Evolutionary conservation across 306 rosid species (phyloP), one percentile per base, ranked within the genome.

Genomic region (Datisca glomerata): DNA sequence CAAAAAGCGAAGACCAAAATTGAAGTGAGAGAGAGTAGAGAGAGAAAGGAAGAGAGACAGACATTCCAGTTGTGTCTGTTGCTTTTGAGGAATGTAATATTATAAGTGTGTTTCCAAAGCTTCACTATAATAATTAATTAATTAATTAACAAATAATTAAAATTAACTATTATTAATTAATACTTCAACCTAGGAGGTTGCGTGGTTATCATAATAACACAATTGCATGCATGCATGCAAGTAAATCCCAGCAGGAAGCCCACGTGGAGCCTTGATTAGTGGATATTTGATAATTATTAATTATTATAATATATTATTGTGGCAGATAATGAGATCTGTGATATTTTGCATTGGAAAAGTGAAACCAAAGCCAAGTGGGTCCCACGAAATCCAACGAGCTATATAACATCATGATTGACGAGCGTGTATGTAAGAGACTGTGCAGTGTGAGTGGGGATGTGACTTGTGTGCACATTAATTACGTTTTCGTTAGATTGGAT

Each of bases 21-120:
- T n/a, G n/a, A n/a, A 11, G 12, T 12, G 8, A 21, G 36, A 49
- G 33, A 41, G 6, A 27, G 14, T 45, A 58, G 22, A 25, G 41
- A 60, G 49, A 36, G 36, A 63, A 60, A 53, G 23, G 54, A 44
- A 52, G 71, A 72, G 62, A 63, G 86, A 77, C 86, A 79, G 69
- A 89, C 94, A 87, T 83, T 83, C 91, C 86, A 77, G 95, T 72
- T 83, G 93, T 74, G 63, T 69, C 73, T 80, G 93, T 62, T 83
- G 80, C 97, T 89, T 89, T 89, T 83, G 97, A 83, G 95, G 89
- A 67, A 65, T 48, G 69, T 44, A 53, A 49, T 32, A 45, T 55
- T 57, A 60, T 42, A 28, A 39, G 22, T 56, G 21, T 35, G 33
- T 42, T 18, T 45, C 81, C 81, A 68, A 69, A 51, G 87, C 67